Evolutionary conservation across 1,284 basidiomycete genomes (phyloP).

Genomic region (Cutaneotrichosporon curvatum): DNA sequence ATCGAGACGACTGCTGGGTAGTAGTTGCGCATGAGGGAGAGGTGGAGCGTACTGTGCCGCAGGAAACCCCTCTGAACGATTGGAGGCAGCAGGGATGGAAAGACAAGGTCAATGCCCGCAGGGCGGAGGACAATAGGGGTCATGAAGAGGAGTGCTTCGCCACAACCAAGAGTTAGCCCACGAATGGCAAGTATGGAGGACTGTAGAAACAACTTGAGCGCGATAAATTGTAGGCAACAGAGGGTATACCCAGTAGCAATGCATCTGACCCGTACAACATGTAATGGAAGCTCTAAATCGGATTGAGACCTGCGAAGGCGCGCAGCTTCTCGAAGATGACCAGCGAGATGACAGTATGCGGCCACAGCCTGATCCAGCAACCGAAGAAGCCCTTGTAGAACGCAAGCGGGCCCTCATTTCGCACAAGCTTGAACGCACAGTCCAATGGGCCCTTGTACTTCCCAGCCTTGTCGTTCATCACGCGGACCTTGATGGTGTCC

Average conservation of each 20-base stretch:
- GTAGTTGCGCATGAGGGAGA: constrained; percentile 7
- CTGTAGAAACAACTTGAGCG: too few species aligned
- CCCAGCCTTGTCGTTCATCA: constrained; percentile 16
- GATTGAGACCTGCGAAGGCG: constrained; percentile 11
- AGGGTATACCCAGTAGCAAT: too few species aligned
- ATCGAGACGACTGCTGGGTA: constrained; percentile 5
- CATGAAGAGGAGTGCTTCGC: too few species aligned
- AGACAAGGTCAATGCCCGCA: background rate
- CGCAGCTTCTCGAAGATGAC: constrained; percentile 15
- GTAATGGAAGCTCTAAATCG: constrained; percentile 15
- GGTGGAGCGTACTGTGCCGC: background rate
- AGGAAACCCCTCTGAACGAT: constrained; percentile 5
- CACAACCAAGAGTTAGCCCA: too few species aligned
- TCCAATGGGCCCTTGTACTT: constrained; percentile 8
- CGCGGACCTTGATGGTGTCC: constrained; percentile 19
- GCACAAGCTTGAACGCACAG: constrained; percentile 10
- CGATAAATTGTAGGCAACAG: too few species aligned
- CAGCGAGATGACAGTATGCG: constrained; percentile 17
- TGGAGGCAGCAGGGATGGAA: constrained; percentile 7
- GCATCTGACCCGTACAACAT: too few species aligned
- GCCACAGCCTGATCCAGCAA: constrained; percentile 19
- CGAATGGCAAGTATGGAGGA: too few species aligned
- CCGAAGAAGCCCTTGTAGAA: constrained; percentile 21
- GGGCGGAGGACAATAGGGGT: too few species aligned
- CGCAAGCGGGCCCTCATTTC: constrained; percentile 15